These are phyloP conservation scores for Scheffersomyces stambukii DNA, from an alignment of 1,139 yeast genomes.

Conservation along the genomic window DNA sequence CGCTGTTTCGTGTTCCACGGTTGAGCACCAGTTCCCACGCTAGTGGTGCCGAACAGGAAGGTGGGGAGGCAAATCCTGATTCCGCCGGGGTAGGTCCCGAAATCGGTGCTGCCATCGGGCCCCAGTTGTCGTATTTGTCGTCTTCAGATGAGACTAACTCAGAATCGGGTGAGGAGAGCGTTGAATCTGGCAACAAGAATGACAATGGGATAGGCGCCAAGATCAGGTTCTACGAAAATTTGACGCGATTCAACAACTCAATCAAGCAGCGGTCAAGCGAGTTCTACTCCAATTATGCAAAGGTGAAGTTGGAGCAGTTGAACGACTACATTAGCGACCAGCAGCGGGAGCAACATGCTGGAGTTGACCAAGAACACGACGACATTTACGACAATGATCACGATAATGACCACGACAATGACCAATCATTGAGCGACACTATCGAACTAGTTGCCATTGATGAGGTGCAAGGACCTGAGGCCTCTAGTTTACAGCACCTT, in stretches of 20 bases:
- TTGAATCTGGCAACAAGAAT: constrained; percentile 4
- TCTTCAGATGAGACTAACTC: constrained; percentile 2
- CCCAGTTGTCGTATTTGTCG: too few species aligned
- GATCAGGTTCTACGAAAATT: constrained; percentile 26
- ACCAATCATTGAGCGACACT: constrained; percentile 4
- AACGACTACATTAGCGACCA: constrained; percentile 13
- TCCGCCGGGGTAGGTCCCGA: too few species aligned
- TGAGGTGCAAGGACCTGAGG: too few species aligned
- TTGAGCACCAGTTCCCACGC: background rate
- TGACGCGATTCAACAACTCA: constrained; percentile 21
- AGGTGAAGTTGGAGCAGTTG: constrained; percentile 14
- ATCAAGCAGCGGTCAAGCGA: constrained; percentile 23
- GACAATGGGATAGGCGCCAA: constrained; percentile 10
- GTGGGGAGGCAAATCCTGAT: background rate
- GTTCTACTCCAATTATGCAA: constrained; percentile 20
- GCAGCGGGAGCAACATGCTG: constrained; percentile 4
- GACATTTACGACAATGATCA: background rate
- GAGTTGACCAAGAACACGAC: background rate
- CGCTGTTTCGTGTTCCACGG: background rate
- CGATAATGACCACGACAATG: background rate
- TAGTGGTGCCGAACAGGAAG: constrained; percentile 1
- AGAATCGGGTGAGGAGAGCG: constrained; percentile 2
- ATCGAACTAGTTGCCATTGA: constrained; percentile 3
- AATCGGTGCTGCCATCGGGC: too few species aligned
- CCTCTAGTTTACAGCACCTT: too few species aligned